A percentile compares a stretch with the other conserved stretches of the same genome.
phyloP scores from a whole-genome alignment of 495 filamentous ascomycete genomes.

The Daldinia vernicosa region DNA sequence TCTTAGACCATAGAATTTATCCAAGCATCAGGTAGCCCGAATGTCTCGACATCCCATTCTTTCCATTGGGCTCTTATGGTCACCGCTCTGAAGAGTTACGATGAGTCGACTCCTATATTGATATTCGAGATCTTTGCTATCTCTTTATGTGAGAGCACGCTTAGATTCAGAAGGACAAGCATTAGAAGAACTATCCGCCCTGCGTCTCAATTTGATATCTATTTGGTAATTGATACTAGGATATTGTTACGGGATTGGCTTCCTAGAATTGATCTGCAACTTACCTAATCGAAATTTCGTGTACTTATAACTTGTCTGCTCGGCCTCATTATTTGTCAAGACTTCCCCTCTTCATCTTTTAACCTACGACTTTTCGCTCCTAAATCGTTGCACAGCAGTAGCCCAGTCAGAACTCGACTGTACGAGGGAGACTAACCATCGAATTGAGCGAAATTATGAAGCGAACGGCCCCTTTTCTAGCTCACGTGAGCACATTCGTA shows the following conservation, averaged over 20 bases:
- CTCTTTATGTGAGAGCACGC: no score
- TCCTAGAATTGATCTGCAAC: background rate
- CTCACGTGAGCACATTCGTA: background rate
- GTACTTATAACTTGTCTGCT: background rate
- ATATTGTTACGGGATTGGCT: slow-evolving; percentile 4
- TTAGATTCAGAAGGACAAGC: no score
- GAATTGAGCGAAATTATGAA: background rate
- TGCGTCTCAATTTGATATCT: background rate
- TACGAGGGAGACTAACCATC: background rate
- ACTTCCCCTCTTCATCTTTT: background rate
- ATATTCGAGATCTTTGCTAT: no score
- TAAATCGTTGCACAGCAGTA: background rate
- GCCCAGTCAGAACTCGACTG: background rate
- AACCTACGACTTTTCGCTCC: background rate
- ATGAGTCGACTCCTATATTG: no score
- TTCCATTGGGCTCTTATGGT: background rate
- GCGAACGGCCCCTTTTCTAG: background rate
- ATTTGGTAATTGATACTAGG: background rate
- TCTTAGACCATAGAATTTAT: background rate
- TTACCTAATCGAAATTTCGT: background rate
- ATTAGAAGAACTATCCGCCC: background rate
- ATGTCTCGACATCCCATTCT: background rate
- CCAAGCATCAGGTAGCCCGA: background rate
- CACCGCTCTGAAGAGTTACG: background rate
- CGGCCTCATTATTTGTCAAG: background rate